Evolutionary conservation across 495 filamentous ascomycete genomes (phyloP).

Genomic region (Podospora sp.): DNA sequence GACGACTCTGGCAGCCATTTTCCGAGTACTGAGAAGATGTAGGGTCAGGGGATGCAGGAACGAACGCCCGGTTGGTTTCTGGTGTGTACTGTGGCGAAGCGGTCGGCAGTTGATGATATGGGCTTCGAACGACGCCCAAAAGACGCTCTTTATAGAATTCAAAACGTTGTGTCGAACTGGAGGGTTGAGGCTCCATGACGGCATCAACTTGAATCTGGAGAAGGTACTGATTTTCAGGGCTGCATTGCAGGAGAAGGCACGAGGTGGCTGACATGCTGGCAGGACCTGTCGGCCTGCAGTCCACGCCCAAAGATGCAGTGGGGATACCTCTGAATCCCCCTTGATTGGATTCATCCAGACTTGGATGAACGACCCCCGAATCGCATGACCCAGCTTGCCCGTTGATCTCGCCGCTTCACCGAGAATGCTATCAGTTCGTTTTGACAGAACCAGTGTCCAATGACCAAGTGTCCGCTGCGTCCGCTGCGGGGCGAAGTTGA

Average conservation of each 20-base stretch:
- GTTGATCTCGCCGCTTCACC: not conserved
- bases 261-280: not conserved
- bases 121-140: not conserved
- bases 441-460: not conserved
- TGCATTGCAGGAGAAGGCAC: not conserved
- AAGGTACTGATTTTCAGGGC: not conserved
- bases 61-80: not conserved
- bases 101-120: not conserved
- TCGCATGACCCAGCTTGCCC: not conserved
- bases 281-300: not conserved
- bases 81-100: not conserved
- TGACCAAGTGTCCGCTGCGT: not conserved
- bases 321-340: not conserved
- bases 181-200: not conserved
- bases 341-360: not conserved
- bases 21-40: not conserved
- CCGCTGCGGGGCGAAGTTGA: not conserved
- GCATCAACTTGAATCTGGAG: not conserved
- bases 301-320: not conserved
- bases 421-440: not conserved
- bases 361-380: not conserved
- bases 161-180: not conserved
- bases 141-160: not conserved
- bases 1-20: not conserved
- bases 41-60: not conserved